A percentile compares a stretch with the other conserved stretches of the same genome.
Conservation (phyloP, 1,284 basidiomycete species). For the Trichosporon sp. region DNA sequence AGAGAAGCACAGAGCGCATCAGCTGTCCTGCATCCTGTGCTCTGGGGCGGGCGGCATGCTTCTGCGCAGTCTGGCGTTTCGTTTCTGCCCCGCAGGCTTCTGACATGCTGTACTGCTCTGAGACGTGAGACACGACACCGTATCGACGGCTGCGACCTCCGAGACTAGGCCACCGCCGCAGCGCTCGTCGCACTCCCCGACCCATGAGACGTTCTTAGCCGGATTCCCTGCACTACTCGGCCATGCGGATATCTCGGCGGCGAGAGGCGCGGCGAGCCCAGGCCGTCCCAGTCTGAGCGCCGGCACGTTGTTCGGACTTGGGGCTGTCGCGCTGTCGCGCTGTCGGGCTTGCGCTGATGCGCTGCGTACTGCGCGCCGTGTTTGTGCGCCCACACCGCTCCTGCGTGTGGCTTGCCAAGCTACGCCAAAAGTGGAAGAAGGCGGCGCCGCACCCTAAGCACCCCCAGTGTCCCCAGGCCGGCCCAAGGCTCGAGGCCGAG, state of each 20-base stretch:
- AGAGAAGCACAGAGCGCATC: not conserved
- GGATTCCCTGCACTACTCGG: not conserved
- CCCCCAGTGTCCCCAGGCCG: not conserved
- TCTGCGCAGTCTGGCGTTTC: too few species aligned
- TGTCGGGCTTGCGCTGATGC: too few species aligned
- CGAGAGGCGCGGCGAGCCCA: not conserved
- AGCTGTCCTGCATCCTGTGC: not conserved
- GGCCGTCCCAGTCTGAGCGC: too few species aligned
- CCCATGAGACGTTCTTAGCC: not conserved
- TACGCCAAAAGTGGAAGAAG: not conserved
- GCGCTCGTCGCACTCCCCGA: not conserved
- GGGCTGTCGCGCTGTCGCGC: too few species aligned
- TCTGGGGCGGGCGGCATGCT: too few species aligned
- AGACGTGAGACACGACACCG: too few species aligned
- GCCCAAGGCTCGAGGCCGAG: not conserved
- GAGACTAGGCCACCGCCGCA: not conserved
- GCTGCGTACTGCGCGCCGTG: too few species aligned
- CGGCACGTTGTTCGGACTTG: not conserved
- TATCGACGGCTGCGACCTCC: too few species aligned
- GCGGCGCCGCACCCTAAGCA: not conserved
- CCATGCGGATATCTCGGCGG: not conserved
- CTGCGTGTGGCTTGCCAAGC: not conserved
- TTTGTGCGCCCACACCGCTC: too few species aligned
- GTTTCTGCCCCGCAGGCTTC: too few species aligned
- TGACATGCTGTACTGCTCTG: too few species aligned